Conservation (phyloP, 139 green algal species). For the Micromonas pusilla region DNA sequence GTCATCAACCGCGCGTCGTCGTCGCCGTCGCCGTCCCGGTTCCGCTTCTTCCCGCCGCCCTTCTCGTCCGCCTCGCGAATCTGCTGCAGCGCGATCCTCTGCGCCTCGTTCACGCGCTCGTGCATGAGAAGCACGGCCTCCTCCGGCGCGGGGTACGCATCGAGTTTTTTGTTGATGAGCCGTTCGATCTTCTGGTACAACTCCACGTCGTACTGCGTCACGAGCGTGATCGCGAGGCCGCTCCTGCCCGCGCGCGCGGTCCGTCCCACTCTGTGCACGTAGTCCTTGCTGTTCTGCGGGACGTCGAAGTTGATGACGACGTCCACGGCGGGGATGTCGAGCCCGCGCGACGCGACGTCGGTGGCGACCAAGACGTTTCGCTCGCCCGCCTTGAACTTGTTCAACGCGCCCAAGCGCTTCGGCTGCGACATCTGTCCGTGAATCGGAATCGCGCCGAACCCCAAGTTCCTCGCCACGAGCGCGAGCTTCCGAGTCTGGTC, state of each 20-base stretch:
- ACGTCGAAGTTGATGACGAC: constrained; percentile 97
- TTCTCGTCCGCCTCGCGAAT: constrained; percentile 22
- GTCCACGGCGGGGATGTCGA: constrained; percentile 94
- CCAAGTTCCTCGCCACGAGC: constrained; percentile 89
- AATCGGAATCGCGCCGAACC: constrained; percentile 82
- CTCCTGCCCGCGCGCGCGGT: constrained; percentile 87
- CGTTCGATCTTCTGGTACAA: constrained; percentile 95
- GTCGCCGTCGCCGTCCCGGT: constrained; percentile 12
- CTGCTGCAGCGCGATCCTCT: constrained; percentile 19
- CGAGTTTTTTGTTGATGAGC: constrained; percentile 74
- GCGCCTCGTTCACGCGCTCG: constrained; percentile 74
- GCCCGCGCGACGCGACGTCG: constrained; percentile 52
- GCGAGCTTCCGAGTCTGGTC: constrained; percentile 80
- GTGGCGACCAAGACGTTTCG: constrained; percentile 67
- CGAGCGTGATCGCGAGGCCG: constrained; percentile 82
- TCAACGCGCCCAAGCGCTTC: constrained; percentile 89
- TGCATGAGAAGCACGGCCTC: constrained; percentile 69
- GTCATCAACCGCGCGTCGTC: neutral
- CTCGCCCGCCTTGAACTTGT: constrained; percentile 96
- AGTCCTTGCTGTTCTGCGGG: constrained; percentile 90
- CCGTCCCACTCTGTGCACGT: constrained; percentile 90
- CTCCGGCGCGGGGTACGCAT: constrained; percentile 62
- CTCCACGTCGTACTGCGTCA: constrained; percentile 73
- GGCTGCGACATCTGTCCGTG: constrained; percentile 97
- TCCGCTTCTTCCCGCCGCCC: constrained; percentile 6